Evolutionary conservation across 2,329 filamentous ascomycete species (phyloP), one percentile per base, ranked within the genome.

Genomic region (Ophiostoma himal-ulmi): DNA sequence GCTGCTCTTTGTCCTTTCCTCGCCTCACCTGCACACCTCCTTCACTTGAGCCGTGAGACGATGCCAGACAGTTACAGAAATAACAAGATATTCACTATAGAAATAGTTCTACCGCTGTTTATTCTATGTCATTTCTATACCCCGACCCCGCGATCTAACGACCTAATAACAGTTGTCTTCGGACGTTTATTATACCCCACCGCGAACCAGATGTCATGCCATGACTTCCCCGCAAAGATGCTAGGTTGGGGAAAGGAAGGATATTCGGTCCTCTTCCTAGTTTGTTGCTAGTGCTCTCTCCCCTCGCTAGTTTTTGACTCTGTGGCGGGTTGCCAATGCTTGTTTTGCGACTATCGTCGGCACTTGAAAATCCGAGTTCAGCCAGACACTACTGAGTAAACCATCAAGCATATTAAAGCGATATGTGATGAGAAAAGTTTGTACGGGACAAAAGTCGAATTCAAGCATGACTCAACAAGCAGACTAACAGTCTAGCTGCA

Each of bases 211-310:
- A 26, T 26, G n/a, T 26, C 52, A 57, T 57, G 11, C 11, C 14
- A 26, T 10, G n/a, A 57, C 22, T 57, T 57, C 52, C 52, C 52
- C 52, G n/a, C 52, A 57, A 57, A 26, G 52, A 26, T 8, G 11
- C 17, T 30, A 20, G 44, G 44, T 57, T 57, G 52, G 52, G 11
- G 52, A 57, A 26, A 26, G 3, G 52, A 22, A 57, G 52, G n/a
- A 30, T 10, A 22, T 10, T 26, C 13, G 52, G 14, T 22, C 52
- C 22, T 11, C 52, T 26, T 57, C 48, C 48, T 22, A 54, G 2
- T 26, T 57, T 22, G 52, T 26, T 57, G 52, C 52, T 57, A 57
- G 52, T 57, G 52, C 52, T 57, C 52, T 57, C 52, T 57, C n/a
- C 3, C 52, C n/a, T 26, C 52, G 5, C 52, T 22, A 57, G n/a